These are phyloP conservation scores for Tricholoma furcatifolium DNA, from an alignment of 768 basidiomycete species.

Conservation along the genomic window DNA sequence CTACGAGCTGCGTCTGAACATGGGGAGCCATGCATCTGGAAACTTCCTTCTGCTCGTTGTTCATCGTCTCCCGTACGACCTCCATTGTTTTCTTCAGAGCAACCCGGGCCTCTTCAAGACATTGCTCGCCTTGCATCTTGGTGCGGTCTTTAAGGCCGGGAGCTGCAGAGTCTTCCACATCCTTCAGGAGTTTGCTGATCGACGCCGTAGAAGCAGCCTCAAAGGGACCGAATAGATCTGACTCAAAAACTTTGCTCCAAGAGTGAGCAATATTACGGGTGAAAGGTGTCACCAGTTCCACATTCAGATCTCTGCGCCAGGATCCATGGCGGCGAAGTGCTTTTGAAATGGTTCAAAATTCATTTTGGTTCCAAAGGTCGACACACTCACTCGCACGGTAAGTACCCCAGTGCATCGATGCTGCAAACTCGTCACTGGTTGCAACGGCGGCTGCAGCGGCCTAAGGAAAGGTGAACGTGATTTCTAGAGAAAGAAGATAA, in stretches of 20 bases:
- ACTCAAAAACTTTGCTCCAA: constrained; percentile 62
- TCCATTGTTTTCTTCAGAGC: constrained; percentile 48
- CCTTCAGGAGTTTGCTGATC: constrained; percentile 45
- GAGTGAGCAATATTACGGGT: constrained; percentile 56
- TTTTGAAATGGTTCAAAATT: too few species aligned
- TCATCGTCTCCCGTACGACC: constrained; percentile 48
- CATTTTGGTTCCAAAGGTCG: too few species aligned
- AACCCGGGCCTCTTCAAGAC: constrained; percentile 49
- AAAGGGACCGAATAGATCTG: constrained; percentile 51
- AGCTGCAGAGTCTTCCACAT: constrained; percentile 51
- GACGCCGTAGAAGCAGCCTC: constrained; percentile 33
- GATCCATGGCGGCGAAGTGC: constrained; percentile 54
- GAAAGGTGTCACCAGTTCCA: constrained; percentile 56
- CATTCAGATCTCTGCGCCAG: constrained; percentile 60
- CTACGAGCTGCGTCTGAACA: constrained; percentile 47
- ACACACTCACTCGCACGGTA: constrained; percentile 51
- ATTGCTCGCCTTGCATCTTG: constrained; percentile 48
- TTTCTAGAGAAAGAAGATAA: background rate
- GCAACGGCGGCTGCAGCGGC: constrained; percentile 44
- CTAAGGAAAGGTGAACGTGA: constrained; percentile 18
- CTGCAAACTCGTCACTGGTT: constrained; percentile 48
- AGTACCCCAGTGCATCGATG: constrained; percentile 58
- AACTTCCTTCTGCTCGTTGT: constrained; percentile 55
- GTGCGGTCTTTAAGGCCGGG: constrained; percentile 51
- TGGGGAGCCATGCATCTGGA: constrained; percentile 58